Evolutionary conservation across 257 asterid genomes (phyloP), one percentile per base, ranked within the genome.

Genomic region (Petunia axillaris): DNA sequence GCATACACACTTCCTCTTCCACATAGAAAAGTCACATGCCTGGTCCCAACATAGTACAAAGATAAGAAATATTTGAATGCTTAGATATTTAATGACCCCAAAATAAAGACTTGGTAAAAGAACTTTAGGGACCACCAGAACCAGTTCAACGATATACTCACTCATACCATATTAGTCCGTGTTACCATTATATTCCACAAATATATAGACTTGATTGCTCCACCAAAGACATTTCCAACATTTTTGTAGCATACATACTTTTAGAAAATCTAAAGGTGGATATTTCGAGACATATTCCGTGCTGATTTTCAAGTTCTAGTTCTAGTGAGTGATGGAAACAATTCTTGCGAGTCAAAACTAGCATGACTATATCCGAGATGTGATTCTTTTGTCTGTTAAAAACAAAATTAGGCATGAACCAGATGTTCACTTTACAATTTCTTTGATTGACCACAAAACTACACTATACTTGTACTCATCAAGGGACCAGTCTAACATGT

Each of bases 1-100:
- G 91, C 93, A 83, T 86, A 90, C 63, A 87, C 75, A 84, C 96
- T 94, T 83, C 94, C 93, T 86, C 89, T 85, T 79, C 96, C 94
- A 82, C 93, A 88, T n/a, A 91, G 83, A 81, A 91, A 91, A 53
- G 96, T 90, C 83, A 90, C 86, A 58, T 87, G 88, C 81, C 96
- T 91, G 88, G 46, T 60, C 75, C 85, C 75, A 57, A 36, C 48
- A 35, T 35, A 25, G 79, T 44, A 52, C 41, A 74, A 13, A 41
- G 62, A 75, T 60, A 36, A 78, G 38, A 73, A 53, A 35, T 43
- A 52, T 52, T 63, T 48, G 74, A 50, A 64, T 40, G 44, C 64
- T 9, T 64, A 1, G 54, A 79, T 15, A 79, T 64, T 15, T 64
- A 10, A 78, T 64, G 38, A 10, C 50, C 10, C 59, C 59, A 44